Evolutionary conservation across 2,329 filamentous ascomycete genomes (phyloP).

Genomic region (Penicillium fuscoglaucum): DNA sequence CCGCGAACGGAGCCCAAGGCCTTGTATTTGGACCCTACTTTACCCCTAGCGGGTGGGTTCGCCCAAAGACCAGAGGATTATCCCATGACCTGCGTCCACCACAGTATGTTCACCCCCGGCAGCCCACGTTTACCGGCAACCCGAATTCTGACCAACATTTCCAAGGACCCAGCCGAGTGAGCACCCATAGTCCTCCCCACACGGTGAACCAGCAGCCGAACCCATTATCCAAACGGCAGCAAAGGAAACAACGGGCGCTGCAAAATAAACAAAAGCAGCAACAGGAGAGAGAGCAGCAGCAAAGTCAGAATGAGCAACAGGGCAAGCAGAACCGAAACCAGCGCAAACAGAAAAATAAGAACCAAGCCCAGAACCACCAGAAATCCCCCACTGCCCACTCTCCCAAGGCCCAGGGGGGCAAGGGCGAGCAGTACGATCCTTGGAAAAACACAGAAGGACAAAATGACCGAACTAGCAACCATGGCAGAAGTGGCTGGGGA

Average conservation of each 20-base stretch:
- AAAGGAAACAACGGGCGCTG: slow-evolving; percentile 1
- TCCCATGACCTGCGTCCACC: background rate
- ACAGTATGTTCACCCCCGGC: background rate
- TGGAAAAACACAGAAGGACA: background rate
- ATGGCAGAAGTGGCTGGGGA: background rate
- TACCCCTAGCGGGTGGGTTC: slow-evolving; percentile 1
- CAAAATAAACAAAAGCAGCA: background rate
- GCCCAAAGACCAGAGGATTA: background rate
- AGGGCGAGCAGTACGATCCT: background rate
- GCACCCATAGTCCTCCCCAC: background rate
- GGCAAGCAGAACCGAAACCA: background rate
- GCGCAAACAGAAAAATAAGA: slow-evolving; percentile 1
- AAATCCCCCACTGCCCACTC: background rate
- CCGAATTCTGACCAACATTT: background rate
- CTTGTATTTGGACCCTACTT: background rate
- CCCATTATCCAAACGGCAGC: slow-evolving; percentile 6
- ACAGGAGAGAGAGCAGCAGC: background rate
- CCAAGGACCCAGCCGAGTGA: background rate
- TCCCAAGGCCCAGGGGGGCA: background rate
- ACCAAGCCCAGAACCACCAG: background rate
- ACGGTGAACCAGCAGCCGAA: background rate
- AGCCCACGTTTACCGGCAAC: background rate
- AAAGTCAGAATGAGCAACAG: background rate
- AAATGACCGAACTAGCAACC: background rate
- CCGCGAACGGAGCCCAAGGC: background rate